phyloP scores from a whole-genome alignment of 2,329 filamentous ascomycete species.

The Sordariomycetes sp. region DNA sequence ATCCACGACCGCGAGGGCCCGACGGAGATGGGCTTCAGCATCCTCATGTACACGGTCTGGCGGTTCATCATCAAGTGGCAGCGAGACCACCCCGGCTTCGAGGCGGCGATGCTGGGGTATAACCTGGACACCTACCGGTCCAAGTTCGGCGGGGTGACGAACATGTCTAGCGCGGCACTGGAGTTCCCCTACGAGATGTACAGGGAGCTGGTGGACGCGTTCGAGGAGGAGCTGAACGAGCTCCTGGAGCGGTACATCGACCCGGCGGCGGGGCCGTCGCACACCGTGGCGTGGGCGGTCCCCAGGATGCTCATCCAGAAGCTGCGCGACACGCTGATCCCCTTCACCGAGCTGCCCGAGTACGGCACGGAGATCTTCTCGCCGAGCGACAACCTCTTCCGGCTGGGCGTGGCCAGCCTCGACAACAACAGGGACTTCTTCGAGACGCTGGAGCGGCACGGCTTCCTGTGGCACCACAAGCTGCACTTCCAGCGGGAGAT shows the following conservation, averaged over 20 bases:
- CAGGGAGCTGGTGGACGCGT: slow-evolving; percentile 21
- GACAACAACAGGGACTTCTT: slow-evolving; percentile 37
- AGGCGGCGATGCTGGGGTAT: slow-evolving; percentile 36
- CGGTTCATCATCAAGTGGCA: slow-evolving; percentile 32
- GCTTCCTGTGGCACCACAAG: slow-evolving; percentile 45
- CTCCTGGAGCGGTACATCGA: slow-evolving; percentile 41
- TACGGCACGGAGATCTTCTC: slow-evolving; percentile 37
- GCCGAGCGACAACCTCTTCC: slow-evolving; percentile 43
- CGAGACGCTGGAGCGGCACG: slow-evolving; percentile 26
- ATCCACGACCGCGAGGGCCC: slow-evolving; percentile 42
- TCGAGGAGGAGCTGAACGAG: slow-evolving; percentile 30
- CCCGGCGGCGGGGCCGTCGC: slow-evolving; percentile 37
- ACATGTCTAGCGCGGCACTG: not conserved
- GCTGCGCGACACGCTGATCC: slow-evolving; percentile 33
- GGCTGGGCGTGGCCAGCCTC: slow-evolving; percentile 35
- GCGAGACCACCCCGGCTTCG: slow-evolving; percentile 31
- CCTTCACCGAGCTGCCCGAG: slow-evolving; percentile 34
- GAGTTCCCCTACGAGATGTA: slow-evolving; percentile 11
- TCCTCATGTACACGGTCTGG: slow-evolving; percentile 38
- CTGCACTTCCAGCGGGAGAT: slow-evolving; percentile 45
- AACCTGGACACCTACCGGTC: slow-evolving; percentile 19
- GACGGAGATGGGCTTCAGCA: slow-evolving; percentile 49
- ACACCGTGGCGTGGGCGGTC: slow-evolving; percentile 36
- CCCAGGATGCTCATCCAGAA: slow-evolving; percentile 37
- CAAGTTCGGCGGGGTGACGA: slow-evolving; percentile 11